Evolutionary conservation across 2,329 filamentous ascomycete species (phyloP).

Genomic region (Trichoderma semiorbis): DNA sequence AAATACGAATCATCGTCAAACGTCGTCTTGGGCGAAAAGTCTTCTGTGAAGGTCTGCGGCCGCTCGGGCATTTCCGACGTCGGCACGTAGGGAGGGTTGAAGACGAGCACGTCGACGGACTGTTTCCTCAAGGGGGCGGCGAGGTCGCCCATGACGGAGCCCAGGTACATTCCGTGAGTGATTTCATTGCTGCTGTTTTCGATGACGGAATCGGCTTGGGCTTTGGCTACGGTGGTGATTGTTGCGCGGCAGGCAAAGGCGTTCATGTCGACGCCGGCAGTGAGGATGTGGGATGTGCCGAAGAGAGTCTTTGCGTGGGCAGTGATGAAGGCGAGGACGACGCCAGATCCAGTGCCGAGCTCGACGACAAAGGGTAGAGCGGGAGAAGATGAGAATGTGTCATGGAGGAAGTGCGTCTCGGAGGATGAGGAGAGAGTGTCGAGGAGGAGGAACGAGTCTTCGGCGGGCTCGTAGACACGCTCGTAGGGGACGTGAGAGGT

Average conservation of each 20-base stretch:
- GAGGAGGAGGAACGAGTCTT: constrained; percentile 91
- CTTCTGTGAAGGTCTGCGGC: constrained; percentile 30
- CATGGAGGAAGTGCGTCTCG: constrained; percentile 66
- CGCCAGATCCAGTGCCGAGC: constrained; percentile 85
- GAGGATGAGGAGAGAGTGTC: constrained; percentile 76
- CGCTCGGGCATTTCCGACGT: constrained; percentile 67
- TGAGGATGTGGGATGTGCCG: constrained; percentile 64
- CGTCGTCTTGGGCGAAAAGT: constrained; percentile 31
- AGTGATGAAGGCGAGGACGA: constrained; percentile 84
- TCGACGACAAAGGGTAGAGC: constrained; percentile 63
- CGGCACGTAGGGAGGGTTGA: constrained; percentile 97
- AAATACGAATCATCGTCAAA: constrained; percentile 83
- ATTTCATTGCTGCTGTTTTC: neutral
- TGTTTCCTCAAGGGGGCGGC: constrained; percentile 55
- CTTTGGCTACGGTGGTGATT: constrained; percentile 59
- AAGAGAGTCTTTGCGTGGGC: constrained; percentile 73
- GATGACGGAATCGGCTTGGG: constrained; percentile 31
- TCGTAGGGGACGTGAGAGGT: constrained; percentile 88
- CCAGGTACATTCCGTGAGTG: constrained; percentile 55
- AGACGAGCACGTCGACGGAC: constrained; percentile 77
- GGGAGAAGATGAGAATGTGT: constrained; percentile 52
- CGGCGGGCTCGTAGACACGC: constrained; percentile 88
- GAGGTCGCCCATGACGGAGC: constrained; percentile 68
- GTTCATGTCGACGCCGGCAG: constrained; percentile 81
- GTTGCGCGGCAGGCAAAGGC: constrained; percentile 77